phyloP scores from a whole-genome alignment of 1,284 basidiomycete genomes.

The Cryptococcus neoformans region DNA sequence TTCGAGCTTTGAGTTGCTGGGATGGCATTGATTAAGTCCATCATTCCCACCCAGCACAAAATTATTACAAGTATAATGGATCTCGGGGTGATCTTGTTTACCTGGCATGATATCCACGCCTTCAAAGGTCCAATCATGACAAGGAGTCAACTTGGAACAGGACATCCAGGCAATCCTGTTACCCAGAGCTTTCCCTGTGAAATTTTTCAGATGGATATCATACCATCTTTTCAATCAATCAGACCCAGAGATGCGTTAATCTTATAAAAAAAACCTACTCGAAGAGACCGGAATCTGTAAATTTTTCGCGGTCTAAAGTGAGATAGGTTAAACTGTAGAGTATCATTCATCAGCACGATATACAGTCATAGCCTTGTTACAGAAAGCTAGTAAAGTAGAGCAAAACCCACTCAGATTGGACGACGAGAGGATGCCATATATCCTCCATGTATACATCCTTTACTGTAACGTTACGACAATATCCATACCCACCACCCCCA shows the following conservation, averaged over 20 bases:
- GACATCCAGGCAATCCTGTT: slow-evolving; percentile 32
- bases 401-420: slow-evolving; percentile 24
- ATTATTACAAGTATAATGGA: slow-evolving; percentile 19
- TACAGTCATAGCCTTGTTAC: too few relatives aligned
- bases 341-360: neutral
- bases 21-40: slow-evolving; percentile 20
- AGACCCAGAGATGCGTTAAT: neutral
- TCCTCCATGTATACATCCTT: slow-evolving; percentile 50
- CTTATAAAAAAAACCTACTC: slow-evolving; percentile 5
- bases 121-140: slow-evolving; percentile 25
- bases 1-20: slow-evolving; percentile 22
- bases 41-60: slow-evolving; percentile 20
- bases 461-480: slow-evolving; percentile 55
- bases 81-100: slow-evolving; percentile 24
- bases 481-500: slow-evolving; percentile 61
- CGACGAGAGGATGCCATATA: slow-evolving; percentile 23
- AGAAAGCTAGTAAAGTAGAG: neutral
- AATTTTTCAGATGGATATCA: slow-evolving; percentile 29
- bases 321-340: slow-evolving; percentile 19
- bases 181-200: slow-evolving; percentile 17
- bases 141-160: slow-evolving; percentile 29
- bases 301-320: slow-evolving; percentile 11
- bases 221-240: slow-evolving; percentile 13
- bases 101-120: slow-evolving; percentile 24
- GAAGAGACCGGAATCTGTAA: slow-evolving; percentile 24